Evolutionary conservation across 2,329 filamentous ascomycete genomes (phyloP).

Genomic region (Paramyrothecium sp.): DNA sequence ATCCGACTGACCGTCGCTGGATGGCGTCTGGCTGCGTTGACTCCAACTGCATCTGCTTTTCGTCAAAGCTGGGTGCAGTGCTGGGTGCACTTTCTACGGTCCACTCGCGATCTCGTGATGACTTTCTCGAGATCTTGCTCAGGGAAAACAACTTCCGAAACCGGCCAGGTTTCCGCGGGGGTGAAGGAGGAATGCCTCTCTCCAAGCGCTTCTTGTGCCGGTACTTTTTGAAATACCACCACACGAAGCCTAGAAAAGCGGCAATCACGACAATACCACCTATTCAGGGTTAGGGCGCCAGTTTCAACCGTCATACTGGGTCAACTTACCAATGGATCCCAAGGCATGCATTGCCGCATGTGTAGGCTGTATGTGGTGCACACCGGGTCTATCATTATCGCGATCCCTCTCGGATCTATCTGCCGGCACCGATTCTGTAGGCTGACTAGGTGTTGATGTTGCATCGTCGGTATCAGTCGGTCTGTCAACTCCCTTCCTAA

Average conservation of each 20-base stretch:
- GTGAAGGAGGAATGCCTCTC: neutral
- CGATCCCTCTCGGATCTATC: neutral
- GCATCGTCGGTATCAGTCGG: neutral
- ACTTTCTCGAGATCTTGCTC: neutral
- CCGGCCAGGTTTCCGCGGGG: neutral
- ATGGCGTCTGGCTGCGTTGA: neutral
- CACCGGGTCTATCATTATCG: neutral
- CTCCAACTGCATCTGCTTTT: neutral
- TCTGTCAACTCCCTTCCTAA: neutral
- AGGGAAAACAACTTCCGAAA: neutral
- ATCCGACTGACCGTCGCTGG: neutral
- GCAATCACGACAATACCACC: constrained; percentile 1
- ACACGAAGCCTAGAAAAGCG: neutral
- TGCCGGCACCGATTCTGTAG: neutral
- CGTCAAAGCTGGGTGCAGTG: neutral
- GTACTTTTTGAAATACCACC: neutral
- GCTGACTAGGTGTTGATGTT: neutral
- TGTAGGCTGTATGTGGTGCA: neutral
- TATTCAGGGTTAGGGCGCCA: neutral
- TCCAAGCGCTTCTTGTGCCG: neutral
- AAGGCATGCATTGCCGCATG: neutral
- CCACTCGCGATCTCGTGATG: neutral
- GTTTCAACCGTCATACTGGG: neutral
- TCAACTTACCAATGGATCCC: constrained; percentile 1
- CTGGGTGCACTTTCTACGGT: neutral